Evolutionary conservation across 225 moss, liverwort and hornwort genomes (phyloP).

Genomic region (Pleurozium schreberi): DNA sequence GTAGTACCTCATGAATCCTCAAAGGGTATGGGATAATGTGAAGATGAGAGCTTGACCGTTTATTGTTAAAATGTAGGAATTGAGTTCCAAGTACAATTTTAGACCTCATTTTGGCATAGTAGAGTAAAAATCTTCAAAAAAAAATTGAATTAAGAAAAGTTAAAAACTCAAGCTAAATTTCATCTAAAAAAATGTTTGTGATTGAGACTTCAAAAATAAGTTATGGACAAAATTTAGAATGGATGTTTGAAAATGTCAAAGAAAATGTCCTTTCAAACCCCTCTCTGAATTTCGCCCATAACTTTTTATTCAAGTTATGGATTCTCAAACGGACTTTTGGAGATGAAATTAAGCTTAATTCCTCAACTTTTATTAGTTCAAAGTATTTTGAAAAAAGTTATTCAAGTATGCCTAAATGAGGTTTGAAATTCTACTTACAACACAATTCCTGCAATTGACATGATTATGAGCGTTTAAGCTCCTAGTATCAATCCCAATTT

Average conservation of each 20-base stretch:
- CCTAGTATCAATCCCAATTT: background rate
- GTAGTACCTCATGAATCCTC: background rate
- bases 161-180: background rate
- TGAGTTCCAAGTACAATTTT: background rate
- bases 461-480: background rate
- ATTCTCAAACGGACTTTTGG: background rate
- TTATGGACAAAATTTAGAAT: background rate
- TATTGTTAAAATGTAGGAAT: background rate
- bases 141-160: rapidly evolving
- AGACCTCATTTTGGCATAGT: background rate
- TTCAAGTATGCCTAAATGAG: background rate
- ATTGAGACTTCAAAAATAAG: background rate
- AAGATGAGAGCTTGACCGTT: background rate
- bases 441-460: background rate
- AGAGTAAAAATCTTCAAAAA: background rate
- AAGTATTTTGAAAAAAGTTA: rapidly evolving
- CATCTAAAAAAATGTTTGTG: rapidly evolving
- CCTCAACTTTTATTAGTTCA: rapidly evolving
- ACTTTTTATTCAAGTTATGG: background rate
- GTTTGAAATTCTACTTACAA: background rate
- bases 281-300: background rate
- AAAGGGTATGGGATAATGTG: background rate
- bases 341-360: background rate
- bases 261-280: background rate
- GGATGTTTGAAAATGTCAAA: background rate